Conservation (phyloP, 148 eudicot genomes). For the Selenicereus undatus region DNA sequence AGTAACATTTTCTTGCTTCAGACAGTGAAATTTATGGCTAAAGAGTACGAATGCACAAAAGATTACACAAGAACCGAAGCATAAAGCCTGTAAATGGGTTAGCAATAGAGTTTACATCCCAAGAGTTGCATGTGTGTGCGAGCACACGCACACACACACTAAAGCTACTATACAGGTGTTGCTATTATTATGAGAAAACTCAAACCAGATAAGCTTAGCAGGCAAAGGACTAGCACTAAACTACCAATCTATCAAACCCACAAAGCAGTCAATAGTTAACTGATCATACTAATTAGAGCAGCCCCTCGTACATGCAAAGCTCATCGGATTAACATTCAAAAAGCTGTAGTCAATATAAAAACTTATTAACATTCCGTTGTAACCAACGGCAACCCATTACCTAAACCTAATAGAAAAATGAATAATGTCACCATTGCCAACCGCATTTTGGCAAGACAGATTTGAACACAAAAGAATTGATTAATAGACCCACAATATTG, state of each 20-base stretch:
- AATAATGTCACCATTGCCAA: background rate
- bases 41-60: conserved; percentile 2
- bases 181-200: background rate
- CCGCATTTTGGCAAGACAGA: background rate
- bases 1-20: background rate
- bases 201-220: background rate
- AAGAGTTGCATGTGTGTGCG: background rate
- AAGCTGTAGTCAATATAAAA: background rate
- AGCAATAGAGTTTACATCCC: background rate
- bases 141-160: background rate
- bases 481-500: background rate
- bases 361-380: background rate
- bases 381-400: background rate
- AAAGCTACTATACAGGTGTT: background rate
- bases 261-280: background rate
- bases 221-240: background rate
- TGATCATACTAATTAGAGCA: background rate
- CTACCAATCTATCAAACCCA: background rate
- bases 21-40: background rate
- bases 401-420: background rate
- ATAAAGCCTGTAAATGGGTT: background rate
- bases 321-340: background rate
- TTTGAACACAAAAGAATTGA: background rate
- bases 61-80: background rate
- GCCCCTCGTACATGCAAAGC: background rate